Percentiles rank a stretch among this genome's conserved stretches.
phyloP scores from a whole-genome alignment of 805 yeast species.

The Tetrapisispora nanseiensis region DNA sequence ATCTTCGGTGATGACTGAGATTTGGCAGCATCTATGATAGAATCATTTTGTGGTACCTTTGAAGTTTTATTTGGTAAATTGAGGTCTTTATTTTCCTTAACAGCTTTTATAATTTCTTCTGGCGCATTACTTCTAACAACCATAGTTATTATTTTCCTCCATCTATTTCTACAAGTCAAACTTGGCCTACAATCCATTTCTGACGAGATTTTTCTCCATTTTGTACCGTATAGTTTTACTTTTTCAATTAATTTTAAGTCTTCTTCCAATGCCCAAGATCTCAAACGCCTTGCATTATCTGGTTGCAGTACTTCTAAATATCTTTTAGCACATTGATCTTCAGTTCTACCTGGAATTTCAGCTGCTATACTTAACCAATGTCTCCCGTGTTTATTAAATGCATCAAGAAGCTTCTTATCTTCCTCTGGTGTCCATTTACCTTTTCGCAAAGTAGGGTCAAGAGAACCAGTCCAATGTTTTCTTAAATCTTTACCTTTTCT shows the following conservation, averaged over 20 bases:
- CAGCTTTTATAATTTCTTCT: conserved; percentile 46
- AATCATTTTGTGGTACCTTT: background rate
- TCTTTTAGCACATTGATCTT: conserved; percentile 90
- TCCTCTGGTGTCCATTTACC: conserved; percentile 85
- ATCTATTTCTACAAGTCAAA: conserved; percentile 81
- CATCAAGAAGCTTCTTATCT: conserved; percentile 54
- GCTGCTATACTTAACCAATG: conserved; percentile 78
- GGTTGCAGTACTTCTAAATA: conserved; percentile 86
- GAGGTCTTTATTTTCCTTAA: conserved; percentile 40
- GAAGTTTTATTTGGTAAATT: conserved; percentile 9
- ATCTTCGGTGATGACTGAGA: too few relatives aligned
- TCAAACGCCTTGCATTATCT: conserved; percentile 57
- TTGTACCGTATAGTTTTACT: conserved; percentile 68
- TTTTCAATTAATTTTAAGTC: conserved; percentile 59
- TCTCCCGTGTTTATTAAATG: conserved; percentile 62
- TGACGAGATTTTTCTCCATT: conserved; percentile 74
- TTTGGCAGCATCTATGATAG: background rate
- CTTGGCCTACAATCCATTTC: conserved; percentile 75
- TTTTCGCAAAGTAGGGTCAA: conserved; percentile 71
- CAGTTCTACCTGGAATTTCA: conserved; percentile 75
- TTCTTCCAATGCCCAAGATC: conserved; percentile 73
- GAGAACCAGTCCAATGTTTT: conserved; percentile 77
- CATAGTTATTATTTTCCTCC: conserved; percentile 78
- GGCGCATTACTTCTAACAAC: conserved; percentile 60
- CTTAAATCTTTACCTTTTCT: conserved; percentile 76